Percentiles rank a stretch among this genome's conserved stretches.
phyloP scores from a whole-genome alignment of 495 filamentous ascomycete genomes.

The Penicillium roqueforti region DNA sequence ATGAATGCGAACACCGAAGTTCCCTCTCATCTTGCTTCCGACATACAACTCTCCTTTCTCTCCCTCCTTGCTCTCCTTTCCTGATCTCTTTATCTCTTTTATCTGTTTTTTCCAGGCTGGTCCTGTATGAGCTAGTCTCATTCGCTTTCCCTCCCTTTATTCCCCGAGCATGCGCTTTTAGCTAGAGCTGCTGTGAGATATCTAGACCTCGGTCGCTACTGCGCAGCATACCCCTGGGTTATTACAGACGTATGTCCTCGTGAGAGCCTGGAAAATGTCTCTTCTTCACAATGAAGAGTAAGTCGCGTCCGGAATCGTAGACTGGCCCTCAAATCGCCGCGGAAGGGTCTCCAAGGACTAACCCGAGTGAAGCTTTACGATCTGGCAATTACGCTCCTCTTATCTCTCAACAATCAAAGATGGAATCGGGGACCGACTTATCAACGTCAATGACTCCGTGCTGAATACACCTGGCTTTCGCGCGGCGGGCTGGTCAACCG shows the following conservation, averaged over 20 bases:
- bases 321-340: background rate
- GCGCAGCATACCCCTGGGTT: background rate
- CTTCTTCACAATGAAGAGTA: conserved; percentile 97
- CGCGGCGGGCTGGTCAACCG: conserved; percentile 84
- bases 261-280: conserved; percentile 58
- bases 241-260: background rate
- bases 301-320: conserved; percentile 24
- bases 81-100: conserved; percentile 8
- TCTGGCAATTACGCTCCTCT: conserved; percentile 87
- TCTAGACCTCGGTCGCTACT: conserved; percentile 7
- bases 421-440: conserved; percentile 91
- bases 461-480: conserved; percentile 95
- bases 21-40: conserved; percentile 10
- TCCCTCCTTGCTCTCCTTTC: conserved; percentile 4
- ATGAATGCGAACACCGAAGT: conserved; percentile 21
- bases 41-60: conserved; percentile 5
- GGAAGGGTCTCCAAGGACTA: conserved; percentile 13
- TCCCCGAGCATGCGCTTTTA: conserved; percentile 15
- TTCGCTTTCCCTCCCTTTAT: conserved; percentile 12
- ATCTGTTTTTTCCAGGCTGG: conserved; percentile 33
- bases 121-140: conserved; percentile 26
- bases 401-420: conserved; percentile 90
- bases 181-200: background rate
- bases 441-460: conserved; percentile 84
- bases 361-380: conserved; percentile 63